Conservation (phyloP, 257 asterid genomes). For the Mitragyna speciosa region DNA sequence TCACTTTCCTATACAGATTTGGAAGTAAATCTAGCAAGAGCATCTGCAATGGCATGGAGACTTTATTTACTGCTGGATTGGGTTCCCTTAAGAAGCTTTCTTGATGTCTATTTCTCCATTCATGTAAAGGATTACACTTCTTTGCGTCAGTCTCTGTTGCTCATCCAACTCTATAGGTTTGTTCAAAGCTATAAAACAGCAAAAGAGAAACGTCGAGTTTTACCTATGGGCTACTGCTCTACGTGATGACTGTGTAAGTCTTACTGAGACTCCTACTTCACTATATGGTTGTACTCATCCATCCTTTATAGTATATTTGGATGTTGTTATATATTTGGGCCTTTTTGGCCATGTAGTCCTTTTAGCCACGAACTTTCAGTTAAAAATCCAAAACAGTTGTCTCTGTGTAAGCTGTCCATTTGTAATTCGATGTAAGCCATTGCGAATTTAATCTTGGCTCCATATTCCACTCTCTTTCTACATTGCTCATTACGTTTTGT, state of each 20-base stretch:
- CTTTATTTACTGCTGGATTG: neutral
- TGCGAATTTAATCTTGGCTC: neutral
- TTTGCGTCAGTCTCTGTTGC: neutral
- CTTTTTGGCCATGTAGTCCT: neutral
- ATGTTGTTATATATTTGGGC: neutral
- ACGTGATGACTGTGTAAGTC: neutral
- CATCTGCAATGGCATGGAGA: neutral
- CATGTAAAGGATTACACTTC: neutral
- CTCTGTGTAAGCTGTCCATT: neutral
- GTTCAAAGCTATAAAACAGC: neutral
- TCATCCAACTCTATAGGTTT: neutral
- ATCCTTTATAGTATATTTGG: neutral
- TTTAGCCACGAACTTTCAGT: neutral
- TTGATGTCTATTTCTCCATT: neutral
- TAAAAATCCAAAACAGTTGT: neutral
- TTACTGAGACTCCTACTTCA: neutral
- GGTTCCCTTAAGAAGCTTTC: neutral
- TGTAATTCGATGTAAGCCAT: neutral
- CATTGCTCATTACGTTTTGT: neutral
- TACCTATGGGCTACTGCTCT: neutral
- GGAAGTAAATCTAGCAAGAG: neutral
- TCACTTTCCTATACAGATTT: neutral
- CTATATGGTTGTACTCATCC: neutral
- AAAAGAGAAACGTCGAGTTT: neutral
- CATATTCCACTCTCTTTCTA: neutral